A percentile compares a stretch with the other conserved stretches of the same genome.
These are phyloP conservation scores for Kitagawia praeruptora DNA, from an alignment of 129 eudicot genomes.

Conservation along the genomic window DNA sequence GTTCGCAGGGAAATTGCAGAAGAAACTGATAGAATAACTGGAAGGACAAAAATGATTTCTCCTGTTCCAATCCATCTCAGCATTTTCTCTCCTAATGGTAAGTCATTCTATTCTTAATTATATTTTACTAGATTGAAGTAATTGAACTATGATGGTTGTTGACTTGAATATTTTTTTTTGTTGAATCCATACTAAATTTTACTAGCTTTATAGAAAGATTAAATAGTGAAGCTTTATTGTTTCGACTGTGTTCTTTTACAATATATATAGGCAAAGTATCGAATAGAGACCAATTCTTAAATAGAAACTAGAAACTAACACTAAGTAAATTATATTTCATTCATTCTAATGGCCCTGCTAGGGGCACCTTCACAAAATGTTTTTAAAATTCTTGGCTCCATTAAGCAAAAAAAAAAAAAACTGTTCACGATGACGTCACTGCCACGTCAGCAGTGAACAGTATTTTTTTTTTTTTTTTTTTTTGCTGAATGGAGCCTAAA, in stretches of 20 bases:
- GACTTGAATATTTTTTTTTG: not conserved
- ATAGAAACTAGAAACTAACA: too few species aligned
- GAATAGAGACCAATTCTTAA: too few species aligned
- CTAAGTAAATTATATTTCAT: too few species aligned
- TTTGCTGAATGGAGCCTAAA: too few species aligned
- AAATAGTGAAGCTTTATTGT: not conserved
- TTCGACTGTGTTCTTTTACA: not conserved
- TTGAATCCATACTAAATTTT: not conserved
- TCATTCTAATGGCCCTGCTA: too few species aligned
- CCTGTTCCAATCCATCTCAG: slow-evolving; percentile 48
- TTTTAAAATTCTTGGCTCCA: too few species aligned
- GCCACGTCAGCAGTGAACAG: too few species aligned
- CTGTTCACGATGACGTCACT: too few species aligned
- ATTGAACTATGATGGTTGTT: not conserved
- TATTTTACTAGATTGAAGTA: not conserved
- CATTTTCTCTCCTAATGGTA: slow-evolving; percentile 46
- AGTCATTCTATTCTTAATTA: not conserved
- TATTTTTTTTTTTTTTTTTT: too few species aligned
- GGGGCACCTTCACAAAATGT: too few species aligned
- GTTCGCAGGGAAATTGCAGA: slow-evolving; percentile 43
- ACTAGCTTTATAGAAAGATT: not conserved
- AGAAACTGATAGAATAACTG: slow-evolving; percentile 41
- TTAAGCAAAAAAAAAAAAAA: too few species aligned
- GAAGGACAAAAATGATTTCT: slow-evolving; percentile 46
- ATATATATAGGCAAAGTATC: too few species aligned